A percentile compares a stretch with the other conserved stretches of the same genome.
These are phyloP conservation scores for Metrosideros polymorpha DNA, from an alignment of 441 rosid species.

Conservation along the genomic window DNA sequence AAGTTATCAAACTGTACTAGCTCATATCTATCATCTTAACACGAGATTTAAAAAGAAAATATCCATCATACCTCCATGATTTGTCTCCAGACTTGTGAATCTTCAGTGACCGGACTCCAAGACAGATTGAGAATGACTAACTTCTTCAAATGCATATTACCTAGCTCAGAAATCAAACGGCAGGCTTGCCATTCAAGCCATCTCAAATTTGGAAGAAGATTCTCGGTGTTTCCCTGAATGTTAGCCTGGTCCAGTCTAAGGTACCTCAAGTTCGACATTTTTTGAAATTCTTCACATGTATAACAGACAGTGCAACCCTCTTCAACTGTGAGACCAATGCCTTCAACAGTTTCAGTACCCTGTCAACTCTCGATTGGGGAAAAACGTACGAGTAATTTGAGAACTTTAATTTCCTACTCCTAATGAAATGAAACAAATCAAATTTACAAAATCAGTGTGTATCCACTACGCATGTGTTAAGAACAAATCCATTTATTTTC, in stretches of 20 bases:
- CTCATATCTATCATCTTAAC: background rate
- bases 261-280: background rate
- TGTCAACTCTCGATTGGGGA: background rate
- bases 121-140: slow-evolving; percentile 1
- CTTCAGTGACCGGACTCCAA: background rate
- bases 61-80: background rate
- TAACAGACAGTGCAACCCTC: background rate
- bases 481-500: background rate
- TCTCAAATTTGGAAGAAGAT: background rate
- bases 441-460: too few species aligned
- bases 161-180: background rate
- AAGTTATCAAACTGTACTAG: accelerated
- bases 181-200: background rate
- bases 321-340: background rate
- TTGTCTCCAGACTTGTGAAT: background rate
- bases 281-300: background rate
- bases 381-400: background rate
- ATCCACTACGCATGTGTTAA: background rate
- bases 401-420: background rate
- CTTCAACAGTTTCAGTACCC: background rate
- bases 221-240: background rate
- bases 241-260: background rate
- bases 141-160: background rate
- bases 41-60: too few species aligned
- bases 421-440: too few species aligned